Evolutionary conservation across 106 monocot species (phyloP).

Genomic region (Allium fistulosum): DNA sequence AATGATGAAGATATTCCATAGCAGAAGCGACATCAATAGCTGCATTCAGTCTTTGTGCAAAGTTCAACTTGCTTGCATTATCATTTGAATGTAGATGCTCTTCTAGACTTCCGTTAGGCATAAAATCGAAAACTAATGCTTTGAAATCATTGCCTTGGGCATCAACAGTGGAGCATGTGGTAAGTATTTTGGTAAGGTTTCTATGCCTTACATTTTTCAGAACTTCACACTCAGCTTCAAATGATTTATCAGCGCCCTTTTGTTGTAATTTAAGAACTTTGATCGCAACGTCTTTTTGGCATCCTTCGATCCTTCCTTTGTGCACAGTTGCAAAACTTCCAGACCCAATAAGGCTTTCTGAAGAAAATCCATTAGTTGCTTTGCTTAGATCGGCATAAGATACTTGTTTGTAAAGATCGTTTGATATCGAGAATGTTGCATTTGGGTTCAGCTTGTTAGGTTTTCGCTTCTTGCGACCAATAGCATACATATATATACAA

Average conservation of each 20-base stretch:
- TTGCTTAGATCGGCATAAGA: constrained; percentile 3
- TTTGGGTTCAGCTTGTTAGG: not conserved
- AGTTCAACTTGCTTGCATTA: no score
- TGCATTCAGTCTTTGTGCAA: no score
- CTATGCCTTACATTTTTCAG: constrained; percentile 2
- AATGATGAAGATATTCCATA: no score
- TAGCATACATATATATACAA: not conserved
- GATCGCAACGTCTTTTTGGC: constrained; percentile 1
- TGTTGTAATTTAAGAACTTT: constrained; percentile 9
- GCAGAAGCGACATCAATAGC: no score
- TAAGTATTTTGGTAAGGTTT: constrained; percentile 27
- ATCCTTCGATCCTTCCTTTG: not conserved
- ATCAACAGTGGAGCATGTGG: constrained; percentile 28
- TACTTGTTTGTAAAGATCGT: not conserved
- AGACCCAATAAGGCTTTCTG: constrained; percentile 16
- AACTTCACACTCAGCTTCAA: constrained; percentile 4
- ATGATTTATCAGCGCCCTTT: not conserved
- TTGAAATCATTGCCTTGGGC: constrained; percentile 28
- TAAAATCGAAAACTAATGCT: constrained; percentile 31
- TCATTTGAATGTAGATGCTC: not conserved
- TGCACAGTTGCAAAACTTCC: not conserved
- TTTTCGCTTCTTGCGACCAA: not conserved
- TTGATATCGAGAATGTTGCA: not conserved
- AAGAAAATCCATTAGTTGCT: constrained; percentile 30
- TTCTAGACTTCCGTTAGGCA: constrained; percentile 46